Evolutionary conservation across 164 flowering plant genomes (phyloP).

Genomic region (Litsea cubeba): DNA sequence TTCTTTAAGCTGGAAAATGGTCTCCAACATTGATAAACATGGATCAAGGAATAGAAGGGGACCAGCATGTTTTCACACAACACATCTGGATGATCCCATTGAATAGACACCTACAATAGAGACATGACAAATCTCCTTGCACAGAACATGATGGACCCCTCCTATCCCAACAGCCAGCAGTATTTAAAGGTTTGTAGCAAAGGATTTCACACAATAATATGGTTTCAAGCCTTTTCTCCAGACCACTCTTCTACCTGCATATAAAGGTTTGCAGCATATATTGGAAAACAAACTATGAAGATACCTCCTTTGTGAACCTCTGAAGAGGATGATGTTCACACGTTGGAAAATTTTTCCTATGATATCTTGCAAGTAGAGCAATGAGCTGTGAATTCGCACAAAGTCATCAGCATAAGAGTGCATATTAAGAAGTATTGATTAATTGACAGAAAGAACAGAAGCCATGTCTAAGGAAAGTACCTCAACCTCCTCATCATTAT

Average conservation of each 20-base stretch:
- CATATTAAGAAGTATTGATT: neutral
- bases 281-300: neutral
- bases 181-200: neutral
- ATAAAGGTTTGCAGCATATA: neutral
- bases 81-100: neutral
- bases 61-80: neutral
- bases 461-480: slow-evolving; percentile 22
- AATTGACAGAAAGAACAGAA: neutral
- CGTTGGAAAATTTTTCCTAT: slow-evolving; percentile 64
- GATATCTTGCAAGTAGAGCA: slow-evolving; percentile 57
- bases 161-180: neutral
- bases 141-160: neutral
- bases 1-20: neutral
- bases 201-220: neutral
- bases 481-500: slow-evolving; percentile 50
- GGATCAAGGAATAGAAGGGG: neutral
- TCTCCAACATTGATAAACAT: neutral
- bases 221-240: neutral
- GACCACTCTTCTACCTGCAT: neutral
- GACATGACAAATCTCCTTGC: neutral
- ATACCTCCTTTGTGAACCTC: slow-evolving; percentile 40
- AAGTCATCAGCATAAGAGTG: slow-evolving; percentile 7
- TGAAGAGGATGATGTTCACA: slow-evolving; percentile 24
- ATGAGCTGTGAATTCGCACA: slow-evolving; percentile 44
- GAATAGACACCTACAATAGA: neutral